Evolutionary conservation across 768 basidiomycete genomes (phyloP).

Genomic region (Hydnum rufescens): DNA sequence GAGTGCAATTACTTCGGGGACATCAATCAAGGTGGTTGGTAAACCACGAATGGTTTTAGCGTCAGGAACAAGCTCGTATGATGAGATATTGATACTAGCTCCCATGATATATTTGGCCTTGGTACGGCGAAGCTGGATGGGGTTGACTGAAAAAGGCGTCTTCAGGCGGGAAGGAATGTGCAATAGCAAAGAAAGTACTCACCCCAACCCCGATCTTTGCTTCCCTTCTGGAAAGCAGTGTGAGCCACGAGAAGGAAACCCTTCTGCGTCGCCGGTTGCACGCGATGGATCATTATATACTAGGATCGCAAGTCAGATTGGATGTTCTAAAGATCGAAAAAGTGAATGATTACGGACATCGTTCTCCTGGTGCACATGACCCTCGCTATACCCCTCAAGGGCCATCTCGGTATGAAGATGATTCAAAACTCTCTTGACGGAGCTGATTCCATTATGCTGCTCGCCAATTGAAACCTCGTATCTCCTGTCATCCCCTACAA

Average conservation of each 20-base stretch:
- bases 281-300: constrained; percentile 88
- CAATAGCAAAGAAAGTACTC: constrained; percentile 13
- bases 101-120: constrained; percentile 67
- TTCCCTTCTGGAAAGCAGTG: constrained; percentile 65
- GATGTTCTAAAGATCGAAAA: background rate
- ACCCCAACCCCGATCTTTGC: constrained; percentile 68
- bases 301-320: constrained; percentile 17
- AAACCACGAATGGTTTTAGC: constrained; percentile 45
- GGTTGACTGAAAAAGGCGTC: constrained; percentile 38
- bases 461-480: constrained; percentile 37
- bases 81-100: constrained; percentile 45
- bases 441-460: constrained; percentile 21
- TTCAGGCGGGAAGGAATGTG: background rate
- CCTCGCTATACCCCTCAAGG: constrained; percentile 68
- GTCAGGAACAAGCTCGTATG: constrained; percentile 34
- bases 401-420: constrained; percentile 83
- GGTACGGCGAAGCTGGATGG: constrained; percentile 66
- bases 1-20: constrained; percentile 36
- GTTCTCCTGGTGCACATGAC: constrained; percentile 92
- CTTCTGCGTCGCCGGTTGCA: constrained; percentile 75
- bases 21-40: constrained; percentile 42
- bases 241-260: constrained; percentile 87
- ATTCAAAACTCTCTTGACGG: constrained; percentile 52
- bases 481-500: constrained; percentile 63
- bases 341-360: constrained; percentile 36